Percentiles rank a stretch among this genome's conserved stretches.
These are phyloP conservation scores for Dendrocalamus sinicus DNA, from an alignment of 176 grass and related monocot genomes.

Conservation along the genomic window DNA sequence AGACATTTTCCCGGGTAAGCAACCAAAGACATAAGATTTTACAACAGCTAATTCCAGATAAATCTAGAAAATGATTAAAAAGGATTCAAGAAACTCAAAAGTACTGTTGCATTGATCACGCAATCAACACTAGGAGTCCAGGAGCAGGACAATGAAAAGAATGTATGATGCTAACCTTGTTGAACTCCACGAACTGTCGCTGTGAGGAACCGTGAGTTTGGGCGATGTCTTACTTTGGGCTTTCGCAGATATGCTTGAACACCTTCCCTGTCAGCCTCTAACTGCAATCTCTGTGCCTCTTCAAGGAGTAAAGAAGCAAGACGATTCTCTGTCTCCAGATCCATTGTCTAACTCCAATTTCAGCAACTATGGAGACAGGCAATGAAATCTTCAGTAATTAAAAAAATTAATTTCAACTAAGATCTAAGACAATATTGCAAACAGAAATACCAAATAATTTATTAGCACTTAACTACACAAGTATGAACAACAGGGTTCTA, in stretches of 20 bases:
- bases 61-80: conserved; percentile 1
- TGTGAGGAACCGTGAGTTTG: conserved; percentile 91
- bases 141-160: background rate
- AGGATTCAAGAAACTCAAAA: background rate
- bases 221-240: conserved; percentile 71
- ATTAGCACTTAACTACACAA: background rate
- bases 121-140: background rate
- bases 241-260: conserved; percentile 68
- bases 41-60: background rate
- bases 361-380: background rate
- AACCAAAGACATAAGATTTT: background rate
- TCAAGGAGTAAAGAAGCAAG: conserved; percentile 77
- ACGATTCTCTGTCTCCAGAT: conserved; percentile 85
- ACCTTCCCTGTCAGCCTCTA: conserved; percentile 82
- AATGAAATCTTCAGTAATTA: background rate
- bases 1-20: background rate
- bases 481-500: conserved; percentile 12
- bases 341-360: conserved; percentile 55
- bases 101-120: background rate
- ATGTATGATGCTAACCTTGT: conserved; percentile 67
- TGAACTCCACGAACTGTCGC: conserved; percentile 91
- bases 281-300: conserved; percentile 73
- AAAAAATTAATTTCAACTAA: background rate
- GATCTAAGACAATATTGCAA: background rate
- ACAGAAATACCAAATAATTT: background rate